Evolutionary conservation across 495 filamentous ascomycete species (phyloP).

Genomic region (Penicillium turbatum): DNA sequence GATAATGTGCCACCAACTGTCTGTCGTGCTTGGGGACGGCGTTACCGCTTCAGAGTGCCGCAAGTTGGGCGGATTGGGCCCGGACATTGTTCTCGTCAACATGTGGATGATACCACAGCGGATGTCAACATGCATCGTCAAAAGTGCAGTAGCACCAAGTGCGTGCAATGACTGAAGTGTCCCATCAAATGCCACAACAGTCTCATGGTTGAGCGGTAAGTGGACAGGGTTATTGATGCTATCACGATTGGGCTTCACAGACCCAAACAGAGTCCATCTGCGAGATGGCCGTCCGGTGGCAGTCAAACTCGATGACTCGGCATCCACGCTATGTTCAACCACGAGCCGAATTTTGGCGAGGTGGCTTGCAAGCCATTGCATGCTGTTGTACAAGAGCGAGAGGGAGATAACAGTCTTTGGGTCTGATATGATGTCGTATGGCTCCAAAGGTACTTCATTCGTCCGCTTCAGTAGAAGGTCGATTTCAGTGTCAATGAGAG

Average conservation of each 20-base stretch:
- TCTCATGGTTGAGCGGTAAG: constrained; percentile 84
- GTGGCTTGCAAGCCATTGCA: constrained; percentile 92
- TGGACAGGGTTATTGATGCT: constrained; percentile 60
- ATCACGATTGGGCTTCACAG: constrained; percentile 53
- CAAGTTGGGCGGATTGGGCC: constrained; percentile 36
- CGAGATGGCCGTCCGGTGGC: constrained; percentile 46
- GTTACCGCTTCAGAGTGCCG: constrained; percentile 38
- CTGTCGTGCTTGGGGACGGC: constrained; percentile 51
- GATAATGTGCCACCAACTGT: constrained; percentile 66
- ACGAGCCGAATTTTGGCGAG: constrained; percentile 72
- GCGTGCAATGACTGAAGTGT: constrained; percentile 75
- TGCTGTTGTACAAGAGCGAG: constrained; percentile 89
- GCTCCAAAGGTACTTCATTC: constrained; percentile 58
- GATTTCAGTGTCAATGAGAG: constrained; percentile 54
- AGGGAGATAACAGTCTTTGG: constrained; percentile 77
- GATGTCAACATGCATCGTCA: constrained; percentile 83
- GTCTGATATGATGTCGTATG: constrained; percentile 83
- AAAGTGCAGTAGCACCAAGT: constrained; percentile 69
- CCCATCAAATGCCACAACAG: constrained; percentile 76
- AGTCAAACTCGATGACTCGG: constrained; percentile 34
- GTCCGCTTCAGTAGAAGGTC: constrained; percentile 60
- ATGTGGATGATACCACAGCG: constrained; percentile 75
- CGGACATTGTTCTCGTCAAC: constrained; percentile 45
- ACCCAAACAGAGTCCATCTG: constrained; percentile 74
- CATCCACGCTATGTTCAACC: constrained; percentile 44